Base-by-base conservation (phyloP, 192 early-diverging fungal species). In the Obelidium mucronatum region DNA sequence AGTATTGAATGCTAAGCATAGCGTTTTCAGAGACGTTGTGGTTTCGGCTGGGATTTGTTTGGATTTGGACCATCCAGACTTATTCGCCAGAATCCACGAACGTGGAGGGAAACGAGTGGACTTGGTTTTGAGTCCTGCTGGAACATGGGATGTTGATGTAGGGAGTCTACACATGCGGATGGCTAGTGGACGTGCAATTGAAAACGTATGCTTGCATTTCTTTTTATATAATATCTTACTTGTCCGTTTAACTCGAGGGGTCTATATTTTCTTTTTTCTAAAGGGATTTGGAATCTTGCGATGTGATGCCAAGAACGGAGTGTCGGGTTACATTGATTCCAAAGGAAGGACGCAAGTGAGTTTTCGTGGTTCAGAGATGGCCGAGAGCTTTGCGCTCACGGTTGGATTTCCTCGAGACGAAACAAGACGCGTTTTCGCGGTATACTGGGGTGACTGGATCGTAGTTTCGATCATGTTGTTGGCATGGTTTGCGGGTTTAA, bases 271-370 rank as follows among this genome's bases (percentile, higher is more conserved):
- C n/a, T n/a, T n/a, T n/a, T n/a, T n/a, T n/a, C n/a, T n/a, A n/a
- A n/a, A n/a, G n/a, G 66, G 66, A 30, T 19, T 67, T 24, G 44
- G 40, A 6, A 34, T 67, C 6, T 51, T 67, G n/a, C 39, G 66
- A 52, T 67, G 66, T 67, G 66, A 67, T 30, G 37, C 66, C 19
- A 26, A 36, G n/a, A 44, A 36, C 19, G 66, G 66, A 26, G 66
- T 67, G 5, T 51, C 40, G 22, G 66, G 40, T 6, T 67, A 30
- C 44, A 6, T 67, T 3, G 44, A 67, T 36, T 5, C n/a, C 40
- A 26, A n/a, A 26, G 66, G 66, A 26, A 13, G 44, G 5, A 24
- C 6, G 37, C 40, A 67, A 30, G 42, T 48, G 6, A 1, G 26
- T 26, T 67, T 51, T 48, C 37, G 66, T 6, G 66, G 66, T 8